phyloP scores from a whole-genome alignment of 305 asterid genomes.

The Fraxinus dipetala region DNA sequence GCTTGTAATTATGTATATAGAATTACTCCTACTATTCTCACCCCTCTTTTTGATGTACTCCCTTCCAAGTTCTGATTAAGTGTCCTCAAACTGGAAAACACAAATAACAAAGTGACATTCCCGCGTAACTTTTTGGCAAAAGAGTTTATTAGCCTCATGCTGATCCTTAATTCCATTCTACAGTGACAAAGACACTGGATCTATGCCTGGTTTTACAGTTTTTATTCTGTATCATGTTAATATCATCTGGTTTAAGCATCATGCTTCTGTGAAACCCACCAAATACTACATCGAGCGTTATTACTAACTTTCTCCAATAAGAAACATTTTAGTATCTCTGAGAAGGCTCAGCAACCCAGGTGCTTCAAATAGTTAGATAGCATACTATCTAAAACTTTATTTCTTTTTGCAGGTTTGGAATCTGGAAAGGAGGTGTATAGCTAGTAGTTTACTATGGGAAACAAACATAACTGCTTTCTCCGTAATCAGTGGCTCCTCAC shows the following conservation, averaged over 20 bases:
- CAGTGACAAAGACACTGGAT: background rate
- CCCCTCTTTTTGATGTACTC: background rate
- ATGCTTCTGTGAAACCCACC: conserved; percentile 5
- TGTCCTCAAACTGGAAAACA: background rate
- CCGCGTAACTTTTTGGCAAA: background rate
- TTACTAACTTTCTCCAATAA: conserved; percentile 11
- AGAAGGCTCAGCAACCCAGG: conserved; percentile 11
- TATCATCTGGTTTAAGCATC: background rate
- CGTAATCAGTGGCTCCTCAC: conserved; percentile 69
- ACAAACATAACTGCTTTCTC: conserved; percentile 87
- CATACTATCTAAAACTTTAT: conserved; percentile 9
- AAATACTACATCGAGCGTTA: background rate
- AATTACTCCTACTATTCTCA: background rate
- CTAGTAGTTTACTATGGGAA: conserved; percentile 75
- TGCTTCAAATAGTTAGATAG: conserved; percentile 9
- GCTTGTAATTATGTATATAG: background rate
- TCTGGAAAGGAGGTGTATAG: conserved; percentile 63
- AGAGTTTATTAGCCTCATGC: background rate
- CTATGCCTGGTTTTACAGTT: background rate
- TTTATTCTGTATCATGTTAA: background rate
- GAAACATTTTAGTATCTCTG: background rate
- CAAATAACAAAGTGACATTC: background rate
- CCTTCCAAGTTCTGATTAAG: background rate
- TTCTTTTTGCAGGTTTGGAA: conserved; percentile 69
- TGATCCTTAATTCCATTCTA: background rate